Conservation (phyloP, 2,329 filamentous ascomycete species). For the Fusarium foetens region DNA sequence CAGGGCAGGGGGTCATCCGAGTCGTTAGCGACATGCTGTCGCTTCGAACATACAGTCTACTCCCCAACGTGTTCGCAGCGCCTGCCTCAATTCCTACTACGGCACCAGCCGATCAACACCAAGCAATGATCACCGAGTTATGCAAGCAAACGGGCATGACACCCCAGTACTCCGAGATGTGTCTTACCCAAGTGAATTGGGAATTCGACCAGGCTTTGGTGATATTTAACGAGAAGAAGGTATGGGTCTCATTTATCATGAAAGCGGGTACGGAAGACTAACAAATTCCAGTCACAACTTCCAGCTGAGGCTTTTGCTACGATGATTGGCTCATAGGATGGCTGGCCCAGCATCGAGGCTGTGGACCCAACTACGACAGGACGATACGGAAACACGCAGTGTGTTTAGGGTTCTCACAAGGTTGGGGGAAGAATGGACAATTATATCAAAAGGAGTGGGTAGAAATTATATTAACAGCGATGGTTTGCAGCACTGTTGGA, state of each 20-base stretch:
- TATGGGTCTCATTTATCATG: slow-evolving; percentile 50
- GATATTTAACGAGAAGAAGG: slow-evolving; percentile 81
- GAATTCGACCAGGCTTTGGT: slow-evolving; percentile 78
- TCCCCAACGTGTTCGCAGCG: slow-evolving; percentile 56
- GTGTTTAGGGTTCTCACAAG: neutral
- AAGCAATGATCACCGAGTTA: slow-evolving; percentile 79
- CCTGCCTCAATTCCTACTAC: slow-evolving; percentile 38
- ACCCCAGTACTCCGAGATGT: slow-evolving; percentile 80
- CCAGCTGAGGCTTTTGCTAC: slow-evolving; percentile 60
- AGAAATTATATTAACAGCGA: slow-evolving; percentile 24
- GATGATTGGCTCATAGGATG: slow-evolving; percentile 27
- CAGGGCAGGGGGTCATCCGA: slow-evolving; percentile 71
- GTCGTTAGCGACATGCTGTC: slow-evolving; percentile 84
- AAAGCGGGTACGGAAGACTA: slow-evolving; percentile 4
- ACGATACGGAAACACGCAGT: slow-evolving; percentile 3
- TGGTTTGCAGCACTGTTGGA: slow-evolving; percentile 37
- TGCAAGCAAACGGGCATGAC: slow-evolving; percentile 84
- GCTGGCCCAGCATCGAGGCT: neutral
- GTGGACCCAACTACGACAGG: neutral
- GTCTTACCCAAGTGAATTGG: slow-evolving; percentile 82
- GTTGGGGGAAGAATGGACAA: neutral
- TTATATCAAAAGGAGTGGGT: slow-evolving; percentile 3
- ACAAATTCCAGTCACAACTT: slow-evolving; percentile 53
- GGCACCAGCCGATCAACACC: slow-evolving; percentile 59
- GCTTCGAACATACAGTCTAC: slow-evolving; percentile 70